phyloP scores from a whole-genome alignment of 1,139 yeast genomes.

The Blastobotrys aristatus region DNA sequence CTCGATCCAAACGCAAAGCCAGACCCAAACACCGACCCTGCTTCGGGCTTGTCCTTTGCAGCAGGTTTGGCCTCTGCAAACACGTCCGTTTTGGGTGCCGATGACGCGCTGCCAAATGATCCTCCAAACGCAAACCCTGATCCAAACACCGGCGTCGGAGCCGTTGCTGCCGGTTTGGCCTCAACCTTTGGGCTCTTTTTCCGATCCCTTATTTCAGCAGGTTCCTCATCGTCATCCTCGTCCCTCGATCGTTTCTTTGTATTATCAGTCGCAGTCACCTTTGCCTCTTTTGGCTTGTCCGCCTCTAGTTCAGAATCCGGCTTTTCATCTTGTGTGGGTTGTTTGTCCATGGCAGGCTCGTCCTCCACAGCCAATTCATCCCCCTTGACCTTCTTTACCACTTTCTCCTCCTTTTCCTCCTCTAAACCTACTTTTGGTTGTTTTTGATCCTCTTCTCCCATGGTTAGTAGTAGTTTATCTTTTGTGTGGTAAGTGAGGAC shows the following conservation, averaged over 20 bases:
- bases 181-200: conserved; percentile 11
- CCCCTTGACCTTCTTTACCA: background rate
- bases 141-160: conserved; percentile 18
- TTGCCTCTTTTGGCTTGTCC: conserved; percentile 2
- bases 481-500: too few relatives aligned
- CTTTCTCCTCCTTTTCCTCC: background rate
- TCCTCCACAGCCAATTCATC: background rate
- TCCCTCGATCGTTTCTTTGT: conserved; percentile 13
- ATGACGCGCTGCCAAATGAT: conserved; percentile 6
- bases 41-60: background rate
- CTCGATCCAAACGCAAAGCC: conserved; percentile 18
- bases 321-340: background rate
- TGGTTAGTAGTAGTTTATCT: too few relatives aligned
- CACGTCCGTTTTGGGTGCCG: conserved; percentile 6
- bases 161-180: conserved; percentile 5
- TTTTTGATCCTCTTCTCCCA: too few relatives aligned
- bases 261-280: background rate
- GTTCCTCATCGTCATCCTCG: conserved; percentile 14
- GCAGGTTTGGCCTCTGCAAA: conserved; percentile 1
- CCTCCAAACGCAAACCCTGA: conserved; percentile 32
- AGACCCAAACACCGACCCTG: conserved; percentile 16
- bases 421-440: too few relatives aligned
- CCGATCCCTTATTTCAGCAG: conserved; percentile 3
- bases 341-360: background rate
- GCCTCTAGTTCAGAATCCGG: background rate